Evolutionary conservation across 495 filamentous ascomycete genomes (phyloP).

Genomic region (Aspergillus mulundensis): DNA sequence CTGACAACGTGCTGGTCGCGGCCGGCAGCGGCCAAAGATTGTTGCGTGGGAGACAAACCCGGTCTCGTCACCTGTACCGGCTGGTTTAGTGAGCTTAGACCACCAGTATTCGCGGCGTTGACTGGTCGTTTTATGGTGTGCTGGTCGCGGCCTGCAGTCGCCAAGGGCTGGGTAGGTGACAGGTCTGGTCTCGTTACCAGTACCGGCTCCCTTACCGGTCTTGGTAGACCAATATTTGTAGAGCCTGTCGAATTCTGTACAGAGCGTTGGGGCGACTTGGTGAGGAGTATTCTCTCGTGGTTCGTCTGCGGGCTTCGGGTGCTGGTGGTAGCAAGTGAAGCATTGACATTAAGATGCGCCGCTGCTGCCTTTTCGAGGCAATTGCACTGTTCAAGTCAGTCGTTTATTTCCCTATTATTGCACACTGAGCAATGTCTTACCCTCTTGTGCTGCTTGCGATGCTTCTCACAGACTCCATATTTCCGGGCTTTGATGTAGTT

Average conservation of each 20-base stretch:
- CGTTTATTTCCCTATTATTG: neutral
- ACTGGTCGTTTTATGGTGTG: neutral
- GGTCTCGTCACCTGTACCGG: neutral
- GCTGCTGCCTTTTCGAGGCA: constrained; percentile 40
- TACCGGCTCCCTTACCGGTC: neutral
- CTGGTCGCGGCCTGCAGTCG: neutral
- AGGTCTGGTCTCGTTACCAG: neutral
- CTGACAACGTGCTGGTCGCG: neutral
- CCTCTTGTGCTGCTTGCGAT: constrained; percentile 46
- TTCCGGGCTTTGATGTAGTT: constrained; percentile 48
- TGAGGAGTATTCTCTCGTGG: neutral
- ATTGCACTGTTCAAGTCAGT: constrained; percentile 38
- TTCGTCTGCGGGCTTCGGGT: neutral
- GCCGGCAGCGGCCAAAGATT: neutral
- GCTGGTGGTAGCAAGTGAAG: constrained; percentile 12
- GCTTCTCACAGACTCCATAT: constrained; percentile 45
- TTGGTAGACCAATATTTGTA: constrained; percentile 2
- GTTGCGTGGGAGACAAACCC: constrained; percentile 2
- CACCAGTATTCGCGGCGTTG: constrained; percentile 1
- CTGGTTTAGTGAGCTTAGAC: neutral
- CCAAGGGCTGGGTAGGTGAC: neutral
- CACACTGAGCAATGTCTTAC: constrained; percentile 22
- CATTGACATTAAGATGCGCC: constrained; percentile 20
- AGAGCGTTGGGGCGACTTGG: neutral
- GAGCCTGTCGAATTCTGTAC: neutral